These are phyloP conservation scores for Puya raimondii DNA, from an alignment of 176 grass and related monocot species.

Conservation along the genomic window DNA sequence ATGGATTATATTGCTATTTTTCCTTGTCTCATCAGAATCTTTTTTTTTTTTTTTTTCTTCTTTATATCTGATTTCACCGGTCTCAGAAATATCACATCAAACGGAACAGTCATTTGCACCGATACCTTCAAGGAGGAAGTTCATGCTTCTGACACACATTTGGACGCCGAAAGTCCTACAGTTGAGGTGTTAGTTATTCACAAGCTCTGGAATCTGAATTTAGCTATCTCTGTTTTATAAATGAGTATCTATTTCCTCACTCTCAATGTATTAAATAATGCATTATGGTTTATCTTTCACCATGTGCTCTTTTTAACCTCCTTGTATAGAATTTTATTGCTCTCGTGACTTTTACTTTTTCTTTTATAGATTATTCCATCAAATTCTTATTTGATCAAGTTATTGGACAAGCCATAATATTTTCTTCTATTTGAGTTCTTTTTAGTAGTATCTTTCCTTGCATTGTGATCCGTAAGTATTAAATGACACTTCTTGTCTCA, in stretches of 20 bases:
- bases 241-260: background rate
- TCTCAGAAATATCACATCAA: slow-evolving; percentile 23
- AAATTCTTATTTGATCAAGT: too few species aligned
- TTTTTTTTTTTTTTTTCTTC: slow-evolving; percentile 3
- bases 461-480: background rate
- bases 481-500: background rate
- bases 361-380: too few species aligned
- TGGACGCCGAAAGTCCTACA: slow-evolving; percentile 18
- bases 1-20: slow-evolving; percentile 1
- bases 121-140: slow-evolving; percentile 21
- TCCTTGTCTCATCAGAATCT: slow-evolving; percentile 5
- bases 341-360: too few species aligned
- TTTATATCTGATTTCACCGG: slow-evolving; percentile 4
- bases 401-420: background rate
- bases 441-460: background rate
- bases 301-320: too few species aligned
- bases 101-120: slow-evolving; percentile 18
- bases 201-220: background rate
- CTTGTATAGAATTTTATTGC: too few species aligned
- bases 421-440: background rate
- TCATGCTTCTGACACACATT: slow-evolving; percentile 11
- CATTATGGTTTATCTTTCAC: too few species aligned
- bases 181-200: slow-evolving; percentile 33
- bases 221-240: background rate
- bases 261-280: background rate